Conservation (phyloP, 108 stramenopile species). For the Fragilariopsis cylindrus region DNA sequence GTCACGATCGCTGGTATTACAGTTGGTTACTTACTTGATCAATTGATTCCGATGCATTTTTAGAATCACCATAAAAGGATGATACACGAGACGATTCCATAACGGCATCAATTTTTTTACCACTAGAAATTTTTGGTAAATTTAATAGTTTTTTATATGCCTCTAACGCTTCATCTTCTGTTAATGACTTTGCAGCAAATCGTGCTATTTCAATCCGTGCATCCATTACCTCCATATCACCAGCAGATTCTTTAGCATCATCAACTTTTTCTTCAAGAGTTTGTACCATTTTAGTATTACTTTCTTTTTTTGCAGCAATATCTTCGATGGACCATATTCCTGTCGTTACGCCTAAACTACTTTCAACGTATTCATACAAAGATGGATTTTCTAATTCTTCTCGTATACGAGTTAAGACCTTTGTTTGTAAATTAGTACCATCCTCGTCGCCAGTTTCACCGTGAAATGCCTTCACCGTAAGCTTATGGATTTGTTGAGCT, state of each 20-base stretch:
- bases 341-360: slow-evolving; percentile 24
- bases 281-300: slow-evolving; percentile 46
- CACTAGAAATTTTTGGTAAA: slow-evolving; percentile 88
- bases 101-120: slow-evolving; percentile 94
- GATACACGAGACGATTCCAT: slow-evolving; percentile 90
- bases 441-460: slow-evolving; percentile 32
- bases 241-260: slow-evolving; percentile 89
- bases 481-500: slow-evolving; percentile 69
- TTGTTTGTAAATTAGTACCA: slow-evolving; percentile 31
- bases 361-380: slow-evolving; percentile 56
- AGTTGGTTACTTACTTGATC: slow-evolving; percentile 50
- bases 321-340: slow-evolving; percentile 37
- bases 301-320: slow-evolving; percentile 42
- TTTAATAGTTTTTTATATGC: slow-evolving; percentile 84
- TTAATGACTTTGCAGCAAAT: slow-evolving; percentile 83
- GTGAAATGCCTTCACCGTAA: slow-evolving; percentile 38
- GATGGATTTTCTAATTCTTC: slow-evolving; percentile 71
- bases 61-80: slow-evolving; percentile 80
- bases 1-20: background rate
- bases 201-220: slow-evolving; percentile 82
- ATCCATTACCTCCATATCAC: slow-evolving; percentile 98
- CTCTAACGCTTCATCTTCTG: slow-evolving; percentile 74
- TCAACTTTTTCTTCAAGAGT: slow-evolving; percentile 54
- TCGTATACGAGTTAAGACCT: slow-evolving; percentile 51
- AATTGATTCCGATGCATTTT: slow-evolving; percentile 61